A percentile compares a stretch with the other conserved stretches of the same genome.
Evolutionary conservation across 208 protist genomes (phyloP).

Genomic region (Acanthamoeba culbertsoni): DNA sequence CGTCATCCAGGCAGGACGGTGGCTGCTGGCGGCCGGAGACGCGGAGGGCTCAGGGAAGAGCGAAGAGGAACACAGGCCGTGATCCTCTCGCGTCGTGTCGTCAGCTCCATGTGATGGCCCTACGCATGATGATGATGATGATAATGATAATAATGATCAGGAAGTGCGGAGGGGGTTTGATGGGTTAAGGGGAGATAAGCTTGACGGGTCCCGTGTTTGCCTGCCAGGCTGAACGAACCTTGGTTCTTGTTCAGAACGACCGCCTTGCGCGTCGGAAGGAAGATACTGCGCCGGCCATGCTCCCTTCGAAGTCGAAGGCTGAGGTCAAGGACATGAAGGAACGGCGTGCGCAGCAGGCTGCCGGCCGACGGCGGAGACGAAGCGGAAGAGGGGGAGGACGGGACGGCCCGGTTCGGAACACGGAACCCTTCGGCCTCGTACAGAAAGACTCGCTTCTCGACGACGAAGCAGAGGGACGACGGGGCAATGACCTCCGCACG

Average conservation of each 20-base stretch:
- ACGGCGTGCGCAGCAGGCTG: neutral
- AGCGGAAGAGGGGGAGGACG: neutral
- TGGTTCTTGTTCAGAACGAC: neutral
- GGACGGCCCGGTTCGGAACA: neutral
- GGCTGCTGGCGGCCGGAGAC: neutral
- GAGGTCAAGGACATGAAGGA: constrained; percentile 10
- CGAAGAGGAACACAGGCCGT: neutral
- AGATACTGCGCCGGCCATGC: neutral
- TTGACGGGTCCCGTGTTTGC: neutral
- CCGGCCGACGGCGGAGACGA: neutral
- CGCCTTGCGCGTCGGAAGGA: neutral
- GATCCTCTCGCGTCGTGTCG: neutral
- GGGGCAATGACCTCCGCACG: neutral
- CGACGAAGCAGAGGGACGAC: constrained; percentile 29
- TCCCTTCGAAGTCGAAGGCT: neutral
- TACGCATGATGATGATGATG: neutral
- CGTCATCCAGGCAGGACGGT: neutral
- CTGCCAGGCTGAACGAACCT: neutral
- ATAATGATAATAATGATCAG: no score
- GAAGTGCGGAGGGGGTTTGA: neutral
- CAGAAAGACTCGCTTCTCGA: neutral
- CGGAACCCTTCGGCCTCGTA: neutral
- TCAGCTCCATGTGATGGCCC: neutral
- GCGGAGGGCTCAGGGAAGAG: neutral
- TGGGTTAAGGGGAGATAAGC: neutral